A percentile compares a stretch with the other conserved stretches of the same genome.
phyloP scores from a whole-genome alignment of 305 asterid species.

The Fraxinus sp. region DNA sequence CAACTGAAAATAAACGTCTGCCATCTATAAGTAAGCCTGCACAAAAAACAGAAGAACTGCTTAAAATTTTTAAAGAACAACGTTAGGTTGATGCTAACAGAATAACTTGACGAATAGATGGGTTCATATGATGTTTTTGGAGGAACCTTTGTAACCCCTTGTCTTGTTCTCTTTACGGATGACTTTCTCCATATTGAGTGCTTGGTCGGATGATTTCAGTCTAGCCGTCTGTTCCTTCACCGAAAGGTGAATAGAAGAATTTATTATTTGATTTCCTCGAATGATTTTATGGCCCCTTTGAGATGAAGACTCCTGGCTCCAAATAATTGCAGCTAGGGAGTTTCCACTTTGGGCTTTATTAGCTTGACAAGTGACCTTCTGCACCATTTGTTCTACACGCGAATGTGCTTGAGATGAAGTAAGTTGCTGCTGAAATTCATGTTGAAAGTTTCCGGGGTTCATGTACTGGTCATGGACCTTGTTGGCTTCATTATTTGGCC shows the following conservation, averaged over 20 bases:
- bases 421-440: constrained; percentile 38
- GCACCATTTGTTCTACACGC: constrained; percentile 32
- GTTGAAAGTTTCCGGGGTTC: constrained; percentile 24
- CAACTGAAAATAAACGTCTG: constrained; percentile 31
- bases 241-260: constrained; percentile 28
- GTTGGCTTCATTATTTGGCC: constrained; percentile 28
- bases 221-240: constrained; percentile 31
- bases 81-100: constrained; percentile 20
- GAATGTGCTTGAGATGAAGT: constrained; percentile 36
- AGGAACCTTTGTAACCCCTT: constrained; percentile 33
- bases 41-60: constrained; percentile 22
- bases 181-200: constrained; percentile 24
- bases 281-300: constrained; percentile 26
- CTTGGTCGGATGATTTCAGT: constrained; percentile 37
- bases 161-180: constrained; percentile 37
- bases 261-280: constrained; percentile 34
- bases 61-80: constrained; percentile 20
- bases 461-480: constrained; percentile 28
- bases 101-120: constrained; percentile 20
- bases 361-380: constrained; percentile 26
- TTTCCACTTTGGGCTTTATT: constrained; percentile 33
- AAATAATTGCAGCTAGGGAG: constrained; percentile 22
- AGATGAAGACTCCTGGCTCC: constrained; percentile 38
- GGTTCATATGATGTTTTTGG: constrained; percentile 50
- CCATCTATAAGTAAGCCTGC: constrained; percentile 45